A percentile compares a stretch with the other conserved stretches of the same genome.
phyloP scores from a whole-genome alignment of 139 green algal genomes.

The Tetradesmus obliquus region DNA sequence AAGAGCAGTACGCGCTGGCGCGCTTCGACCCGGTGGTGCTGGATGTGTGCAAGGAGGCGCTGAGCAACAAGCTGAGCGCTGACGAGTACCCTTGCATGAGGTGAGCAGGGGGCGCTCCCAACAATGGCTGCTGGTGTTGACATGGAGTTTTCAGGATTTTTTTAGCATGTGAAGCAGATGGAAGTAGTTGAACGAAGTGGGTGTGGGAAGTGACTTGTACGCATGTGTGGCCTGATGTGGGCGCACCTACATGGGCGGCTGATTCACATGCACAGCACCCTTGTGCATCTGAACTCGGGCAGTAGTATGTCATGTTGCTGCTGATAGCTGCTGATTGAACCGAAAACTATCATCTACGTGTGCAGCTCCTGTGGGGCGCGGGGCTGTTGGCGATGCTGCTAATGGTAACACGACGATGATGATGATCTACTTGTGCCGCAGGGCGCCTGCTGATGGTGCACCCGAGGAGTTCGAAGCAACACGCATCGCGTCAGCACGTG shows the following conservation, averaged over 20 bases:
- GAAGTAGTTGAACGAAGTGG: too few species aligned
- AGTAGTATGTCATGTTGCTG: background rate
- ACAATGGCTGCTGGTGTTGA: too few species aligned
- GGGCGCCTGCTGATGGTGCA: conserved; percentile 32
- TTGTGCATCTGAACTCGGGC: background rate
- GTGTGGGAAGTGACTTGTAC: background rate
- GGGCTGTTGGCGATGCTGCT: too few species aligned
- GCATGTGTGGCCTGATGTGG: background rate
- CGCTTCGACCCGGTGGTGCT: conserved; percentile 58
- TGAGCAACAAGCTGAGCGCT: conserved; percentile 57
- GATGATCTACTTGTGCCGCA: background rate
- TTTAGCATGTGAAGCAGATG: too few species aligned
- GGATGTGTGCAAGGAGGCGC: conserved; percentile 61
- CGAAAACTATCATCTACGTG: too few species aligned
- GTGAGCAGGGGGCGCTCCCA: background rate
- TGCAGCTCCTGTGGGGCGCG: too few species aligned
- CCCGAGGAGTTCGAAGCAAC: conserved; percentile 34
- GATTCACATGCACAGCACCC: background rate
- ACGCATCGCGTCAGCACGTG: conserved; percentile 38
- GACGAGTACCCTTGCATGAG: background rate
- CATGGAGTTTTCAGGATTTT: too few species aligned
- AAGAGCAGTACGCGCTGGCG: conserved; percentile 22
- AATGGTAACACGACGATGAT: too few species aligned
- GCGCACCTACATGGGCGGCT: too few species aligned
- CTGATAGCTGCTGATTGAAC: background rate